Percentiles rank a stretch among this genome's conserved stretches.
Evolutionary conservation across 2,329 filamentous ascomycete species (phyloP).

Genomic region (Penicillium sp.): DNA sequence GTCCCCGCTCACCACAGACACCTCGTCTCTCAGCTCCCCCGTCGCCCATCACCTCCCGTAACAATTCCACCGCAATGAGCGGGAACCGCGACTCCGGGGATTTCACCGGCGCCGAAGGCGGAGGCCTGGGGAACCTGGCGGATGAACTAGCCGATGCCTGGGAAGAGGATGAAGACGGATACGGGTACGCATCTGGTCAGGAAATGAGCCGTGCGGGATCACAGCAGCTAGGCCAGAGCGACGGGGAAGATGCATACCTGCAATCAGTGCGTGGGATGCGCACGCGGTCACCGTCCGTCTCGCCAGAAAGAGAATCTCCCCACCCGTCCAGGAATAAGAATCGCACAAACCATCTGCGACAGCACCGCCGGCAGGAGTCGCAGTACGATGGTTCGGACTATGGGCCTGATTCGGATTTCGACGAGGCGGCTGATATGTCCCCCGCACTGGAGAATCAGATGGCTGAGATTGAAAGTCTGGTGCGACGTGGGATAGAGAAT

Average conservation of each 20-base stretch:
- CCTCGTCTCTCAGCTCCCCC: conserved; percentile 39
- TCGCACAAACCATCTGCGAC: conserved; percentile 35
- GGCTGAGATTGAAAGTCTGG: conserved; percentile 57
- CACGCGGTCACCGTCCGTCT: conserved; percentile 27
- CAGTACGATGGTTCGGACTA: conserved; percentile 62
- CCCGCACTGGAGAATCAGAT: conserved; percentile 57
- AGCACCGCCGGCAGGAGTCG: conserved; percentile 44
- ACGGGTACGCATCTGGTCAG: conserved; percentile 44
- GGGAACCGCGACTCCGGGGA: conserved; percentile 43
- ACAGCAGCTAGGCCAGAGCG: conserved; percentile 33
- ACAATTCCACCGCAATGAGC: conserved; percentile 38
- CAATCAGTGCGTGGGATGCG: conserved; percentile 29
- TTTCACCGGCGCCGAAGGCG: conserved; percentile 36
- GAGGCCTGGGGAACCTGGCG: conserved; percentile 61
- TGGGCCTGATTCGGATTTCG: conserved; percentile 57
- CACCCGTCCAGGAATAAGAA: conserved; percentile 43
- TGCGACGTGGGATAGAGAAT: conserved; percentile 54
- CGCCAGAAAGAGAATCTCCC: conserved; percentile 27
- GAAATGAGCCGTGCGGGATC: conserved; percentile 32
- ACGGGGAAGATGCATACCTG: conserved; percentile 33
- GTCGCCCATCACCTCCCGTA: conserved; percentile 42
- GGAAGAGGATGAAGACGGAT: conserved; percentile 53
- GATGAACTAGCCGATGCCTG: conserved; percentile 65
- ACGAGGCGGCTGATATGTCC: conserved; percentile 54
- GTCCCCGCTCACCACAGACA: conserved; percentile 36